phyloP scores from a whole-genome alignment of 2,329 filamentous ascomycete genomes.

The Pestalotiopsis sp. region DNA sequence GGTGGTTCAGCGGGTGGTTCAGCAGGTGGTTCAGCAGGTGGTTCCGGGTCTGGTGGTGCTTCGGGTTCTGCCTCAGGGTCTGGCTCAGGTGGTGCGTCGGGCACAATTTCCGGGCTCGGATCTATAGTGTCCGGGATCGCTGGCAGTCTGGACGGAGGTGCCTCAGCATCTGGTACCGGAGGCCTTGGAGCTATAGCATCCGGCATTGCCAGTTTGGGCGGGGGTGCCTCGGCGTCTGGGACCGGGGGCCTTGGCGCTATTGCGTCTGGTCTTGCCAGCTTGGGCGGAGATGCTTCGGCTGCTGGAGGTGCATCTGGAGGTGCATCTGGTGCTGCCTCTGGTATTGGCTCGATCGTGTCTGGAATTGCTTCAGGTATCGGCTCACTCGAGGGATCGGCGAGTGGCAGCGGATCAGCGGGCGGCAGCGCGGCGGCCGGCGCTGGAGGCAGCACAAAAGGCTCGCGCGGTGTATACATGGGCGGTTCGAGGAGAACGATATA shows the following conservation, averaged over 20 bases:
- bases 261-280: neutral
- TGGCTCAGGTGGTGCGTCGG: neutral
- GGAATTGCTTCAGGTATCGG: neutral
- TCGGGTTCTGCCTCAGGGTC: neutral
- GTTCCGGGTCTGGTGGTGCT: neutral
- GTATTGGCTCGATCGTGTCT: neutral
- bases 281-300: neutral
- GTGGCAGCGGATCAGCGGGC: neutral
- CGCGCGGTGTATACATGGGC: neutral
- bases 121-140: neutral
- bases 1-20: neutral
- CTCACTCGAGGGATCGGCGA: neutral
- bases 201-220: neutral
- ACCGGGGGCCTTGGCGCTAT: neutral
- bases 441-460: neutral
- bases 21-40: neutral
- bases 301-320: neutral
- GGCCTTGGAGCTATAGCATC: neutral
- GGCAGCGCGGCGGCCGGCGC: neutral
- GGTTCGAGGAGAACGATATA: neutral
- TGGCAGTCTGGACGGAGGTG: neutral
- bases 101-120: neutral
- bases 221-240: neutral
- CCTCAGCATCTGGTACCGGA: neutral
- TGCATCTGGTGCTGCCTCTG: neutral